Percentiles rank a stretch among this genome's conserved stretches.
Evolutionary conservation across 2,329 filamentous ascomycete genomes (phyloP).

Genomic region (Fusarium irregulare): DNA sequence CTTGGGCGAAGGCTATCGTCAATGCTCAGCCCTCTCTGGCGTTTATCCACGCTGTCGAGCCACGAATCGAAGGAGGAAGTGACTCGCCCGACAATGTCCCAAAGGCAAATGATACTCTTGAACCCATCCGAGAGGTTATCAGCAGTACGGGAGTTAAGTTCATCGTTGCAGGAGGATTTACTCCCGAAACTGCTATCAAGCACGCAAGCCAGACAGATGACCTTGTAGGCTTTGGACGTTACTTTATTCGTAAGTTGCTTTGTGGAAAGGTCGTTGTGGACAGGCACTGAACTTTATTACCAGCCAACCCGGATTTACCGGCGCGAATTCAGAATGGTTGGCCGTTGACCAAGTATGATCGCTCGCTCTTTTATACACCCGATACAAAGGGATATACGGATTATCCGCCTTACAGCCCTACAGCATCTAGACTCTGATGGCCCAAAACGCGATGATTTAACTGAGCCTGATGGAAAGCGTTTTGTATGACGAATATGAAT

Average conservation of each 20-base stretch:
- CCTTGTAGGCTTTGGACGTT: constrained; percentile 50
- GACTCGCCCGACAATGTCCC: constrained; percentile 46
- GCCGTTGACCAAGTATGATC: constrained; percentile 39
- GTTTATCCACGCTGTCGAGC: constrained; percentile 72
- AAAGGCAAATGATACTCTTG: constrained; percentile 51
- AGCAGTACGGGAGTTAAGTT: constrained; percentile 42
- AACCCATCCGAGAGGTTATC: constrained; percentile 50
- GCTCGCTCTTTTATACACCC: constrained; percentile 37
- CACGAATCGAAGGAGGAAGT: constrained; percentile 59
- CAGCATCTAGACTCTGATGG: constrained; percentile 25
- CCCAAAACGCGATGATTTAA: background rate
- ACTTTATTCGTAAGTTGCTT: constrained; percentile 45
- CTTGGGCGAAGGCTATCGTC: constrained; percentile 68
- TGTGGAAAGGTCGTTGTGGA: background rate
- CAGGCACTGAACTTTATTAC: constrained; percentile 8
- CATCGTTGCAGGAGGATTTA: constrained; percentile 52
- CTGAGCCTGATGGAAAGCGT: background rate
- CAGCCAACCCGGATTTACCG: constrained; percentile 43
- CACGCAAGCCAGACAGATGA: constrained; percentile 50
- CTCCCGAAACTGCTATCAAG: constrained; percentile 43
- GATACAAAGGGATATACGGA: constrained; percentile 38
- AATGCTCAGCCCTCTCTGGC: constrained; percentile 67
- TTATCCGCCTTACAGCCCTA: constrained; percentile 31
- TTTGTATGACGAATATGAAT: background rate
- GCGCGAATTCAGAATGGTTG: constrained; percentile 42